phyloP scores from a whole-genome alignment of 495 filamentous ascomycete genomes.

The Patellaria atrata region DNA sequence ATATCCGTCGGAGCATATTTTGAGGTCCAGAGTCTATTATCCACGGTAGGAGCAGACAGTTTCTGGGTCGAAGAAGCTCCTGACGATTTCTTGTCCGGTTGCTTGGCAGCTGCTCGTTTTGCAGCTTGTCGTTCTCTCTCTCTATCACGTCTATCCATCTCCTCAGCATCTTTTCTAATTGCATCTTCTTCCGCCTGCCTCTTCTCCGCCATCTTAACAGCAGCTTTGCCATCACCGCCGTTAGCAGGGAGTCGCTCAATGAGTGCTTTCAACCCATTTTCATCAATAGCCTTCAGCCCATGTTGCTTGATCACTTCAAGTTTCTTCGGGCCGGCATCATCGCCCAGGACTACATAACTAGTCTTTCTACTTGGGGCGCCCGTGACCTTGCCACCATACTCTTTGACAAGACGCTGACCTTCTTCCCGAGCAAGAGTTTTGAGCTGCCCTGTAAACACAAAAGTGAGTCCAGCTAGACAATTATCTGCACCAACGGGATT shows the following conservation, averaged over 20 bases:
- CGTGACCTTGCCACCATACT: conserved; percentile 84
- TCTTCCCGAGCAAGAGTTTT: conserved; percentile 70
- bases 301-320: conserved; percentile 67
- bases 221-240: conserved; percentile 78
- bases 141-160: conserved; percentile 56
- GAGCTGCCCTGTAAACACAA: conserved; percentile 92
- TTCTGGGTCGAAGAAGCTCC: conserved; percentile 10
- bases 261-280: conserved; percentile 79
- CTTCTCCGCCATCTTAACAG: conserved; percentile 68
- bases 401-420: conserved; percentile 74
- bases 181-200: conserved; percentile 61
- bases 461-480: conserved; percentile 81
- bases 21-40: conserved; percentile 77
- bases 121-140: conserved; percentile 7
- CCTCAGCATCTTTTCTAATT: conserved; percentile 56
- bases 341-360: conserved; percentile 80
- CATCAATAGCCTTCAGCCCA: conserved; percentile 79
- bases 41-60: conserved; percentile 22
- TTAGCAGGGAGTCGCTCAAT: conserved; percentile 72
- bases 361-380: conserved; percentile 80
- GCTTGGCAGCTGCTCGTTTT: conserved; percentile 2
- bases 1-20: conserved; percentile 83
- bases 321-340: conserved; percentile 87
- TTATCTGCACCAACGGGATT: conserved; percentile 74
- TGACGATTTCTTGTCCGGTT: conserved; percentile 29